Evolutionary conservation across 306 rosid genomes (phyloP), one percentile per base, ranked within the genome.

Genomic region (Casuarina cunninghamiana): DNA sequence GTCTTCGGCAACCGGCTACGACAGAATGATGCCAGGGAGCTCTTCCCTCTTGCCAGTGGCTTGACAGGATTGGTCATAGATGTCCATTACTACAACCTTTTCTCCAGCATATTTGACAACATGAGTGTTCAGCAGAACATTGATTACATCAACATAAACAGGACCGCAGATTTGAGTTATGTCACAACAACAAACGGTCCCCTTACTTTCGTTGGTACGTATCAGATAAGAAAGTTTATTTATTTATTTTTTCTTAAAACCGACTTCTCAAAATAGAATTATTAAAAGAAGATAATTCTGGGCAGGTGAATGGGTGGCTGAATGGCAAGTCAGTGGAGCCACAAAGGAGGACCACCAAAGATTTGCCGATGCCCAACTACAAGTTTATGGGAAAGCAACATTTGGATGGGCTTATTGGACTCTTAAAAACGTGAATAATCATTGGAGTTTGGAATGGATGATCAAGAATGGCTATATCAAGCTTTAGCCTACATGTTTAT

Each of bases 401-500:
- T 90, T 90, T 85, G 97, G 96, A 12, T 93, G 97, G 96, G 88
- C 93, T 81, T 90, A 93, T 3, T 93, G 96, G 96, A 73, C 91
- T 49, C 86, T 89, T n/a, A 88, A 81, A 69, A 90, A 90, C 43
- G 93, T 82, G 17, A 82, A 88, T n/a, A 81, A 67, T 10, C 87
- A 84, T 53, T 93, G 94, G 94, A 93, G 91, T 83, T 74, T 93
- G 8, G 79, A 93, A 60, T 93, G 97, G 97, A 91, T 86, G 93
- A 85, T 93, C 71, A 80, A 81, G 7, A 93, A 89, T 73, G 91
- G 89, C 48, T 93, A 90, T 44, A 86, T 93, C 35, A 86, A 78
- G 62, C 82, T 88, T 26, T 89, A 89, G 75, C 48, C 16, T 19
- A 5, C 49, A 45, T 6, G 10, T 46, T 46, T 46, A 46, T 12